These are phyloP conservation scores for Ettlia oleoabundans DNA, from an alignment of 139 green algal species.

Conservation along the genomic window DNA sequence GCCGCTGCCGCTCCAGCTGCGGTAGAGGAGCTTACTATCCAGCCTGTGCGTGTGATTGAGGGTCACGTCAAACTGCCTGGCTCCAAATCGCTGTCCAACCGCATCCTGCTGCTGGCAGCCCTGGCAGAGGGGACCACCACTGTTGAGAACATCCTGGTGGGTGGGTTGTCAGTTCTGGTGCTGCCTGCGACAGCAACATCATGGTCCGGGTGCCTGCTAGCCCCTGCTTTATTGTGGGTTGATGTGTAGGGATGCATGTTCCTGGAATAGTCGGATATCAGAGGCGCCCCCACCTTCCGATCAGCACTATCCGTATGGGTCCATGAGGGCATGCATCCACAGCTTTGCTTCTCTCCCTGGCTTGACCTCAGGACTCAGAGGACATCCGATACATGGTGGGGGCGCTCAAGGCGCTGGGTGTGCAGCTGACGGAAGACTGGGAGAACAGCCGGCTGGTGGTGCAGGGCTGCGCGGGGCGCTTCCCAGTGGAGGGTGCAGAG, in stretches of 20 bases:
- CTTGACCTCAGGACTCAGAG: slow-evolving; percentile 80
- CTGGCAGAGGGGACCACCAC: slow-evolving; percentile 86
- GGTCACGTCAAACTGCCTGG: slow-evolving; percentile 81
- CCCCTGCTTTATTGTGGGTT: background rate
- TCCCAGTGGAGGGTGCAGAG: slow-evolving; percentile 68
- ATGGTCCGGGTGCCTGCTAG: background rate
- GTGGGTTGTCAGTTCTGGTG: background rate
- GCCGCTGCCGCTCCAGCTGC: slow-evolving; percentile 23
- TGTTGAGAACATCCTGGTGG: slow-evolving; percentile 95
- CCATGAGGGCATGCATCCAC: background rate
- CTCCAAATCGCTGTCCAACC: slow-evolving; percentile 98
- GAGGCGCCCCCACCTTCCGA: no score
- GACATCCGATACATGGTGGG: slow-evolving; percentile 96
- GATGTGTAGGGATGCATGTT: background rate
- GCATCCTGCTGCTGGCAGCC: slow-evolving; percentile 94
- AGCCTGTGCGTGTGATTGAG: slow-evolving; percentile 65
- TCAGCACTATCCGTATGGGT: background rate
- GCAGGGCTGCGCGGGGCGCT: slow-evolving; percentile 87
- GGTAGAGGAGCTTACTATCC: slow-evolving; percentile 49
- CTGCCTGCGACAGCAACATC: background rate
- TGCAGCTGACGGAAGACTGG: slow-evolving; percentile 89
- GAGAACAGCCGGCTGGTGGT: slow-evolving; percentile 71
- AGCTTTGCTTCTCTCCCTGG: background rate
- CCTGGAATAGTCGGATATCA: no score
- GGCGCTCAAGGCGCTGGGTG: slow-evolving; percentile 87